These are phyloP conservation scores for Arabis hirsuta DNA, from an alignment of 345 rosid species.

Conservation along the genomic window DNA sequence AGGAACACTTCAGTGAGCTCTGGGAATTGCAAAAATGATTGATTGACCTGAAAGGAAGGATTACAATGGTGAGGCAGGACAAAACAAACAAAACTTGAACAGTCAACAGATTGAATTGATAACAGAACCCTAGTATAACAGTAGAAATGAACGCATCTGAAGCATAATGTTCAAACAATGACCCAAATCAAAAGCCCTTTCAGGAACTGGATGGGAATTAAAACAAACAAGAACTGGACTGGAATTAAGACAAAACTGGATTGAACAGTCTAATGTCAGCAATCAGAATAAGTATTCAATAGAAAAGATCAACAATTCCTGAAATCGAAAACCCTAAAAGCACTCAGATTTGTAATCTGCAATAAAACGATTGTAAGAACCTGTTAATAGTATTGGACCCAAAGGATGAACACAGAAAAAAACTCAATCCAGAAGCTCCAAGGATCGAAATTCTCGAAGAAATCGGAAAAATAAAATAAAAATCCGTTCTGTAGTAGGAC, in stretches of 20 bases:
- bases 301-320: not conserved
- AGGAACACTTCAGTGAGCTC: constrained; percentile 19
- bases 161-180: constrained; percentile 14
- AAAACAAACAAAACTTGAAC: not conserved
- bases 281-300: constrained; percentile 6
- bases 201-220: not conserved
- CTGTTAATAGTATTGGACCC: not conserved
- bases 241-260: constrained; percentile 7
- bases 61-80: not conserved
- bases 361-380: not conserved
- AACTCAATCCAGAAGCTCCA: constrained; percentile 10
- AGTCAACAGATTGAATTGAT: not conserved
- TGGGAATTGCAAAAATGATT: constrained; percentile 5
- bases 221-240: not conserved
- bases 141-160: constrained; percentile 24
- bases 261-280: constrained; percentile 17
- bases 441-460: constrained; percentile 9
- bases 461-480: constrained; percentile 4
- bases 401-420: not conserved
- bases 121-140: constrained; percentile 17
- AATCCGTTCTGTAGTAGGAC: not conserved
- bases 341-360: constrained; percentile 15
- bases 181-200: constrained; percentile 1
- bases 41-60: constrained; percentile 35
- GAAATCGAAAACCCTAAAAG: constrained; percentile 25